Conservation (phyloP, 495 filamentous ascomycete species). For the Glutinoglossum americanum region DNA sequence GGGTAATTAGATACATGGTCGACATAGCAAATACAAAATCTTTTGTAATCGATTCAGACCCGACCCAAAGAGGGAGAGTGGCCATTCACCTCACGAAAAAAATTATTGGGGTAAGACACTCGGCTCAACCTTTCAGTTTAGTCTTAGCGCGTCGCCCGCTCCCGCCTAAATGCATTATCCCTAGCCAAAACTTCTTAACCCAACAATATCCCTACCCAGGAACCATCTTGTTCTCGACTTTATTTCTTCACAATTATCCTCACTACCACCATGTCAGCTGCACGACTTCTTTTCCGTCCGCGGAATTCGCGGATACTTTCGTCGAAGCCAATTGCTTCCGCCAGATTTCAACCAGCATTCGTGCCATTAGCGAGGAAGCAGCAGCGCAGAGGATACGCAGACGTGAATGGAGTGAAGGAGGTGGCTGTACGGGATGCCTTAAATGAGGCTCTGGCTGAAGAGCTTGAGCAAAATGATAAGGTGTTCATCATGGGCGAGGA, state of each 20-base stretch:
- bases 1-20: background rate
- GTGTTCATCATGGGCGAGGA: constrained; percentile 94
- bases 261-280: constrained; percentile 29
- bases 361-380: background rate
- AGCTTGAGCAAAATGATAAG: constrained; percentile 83
- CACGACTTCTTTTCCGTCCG: constrained; percentile 49
- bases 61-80: background rate
- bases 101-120: background rate
- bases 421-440: constrained; percentile 91
- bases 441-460: constrained; percentile 94
- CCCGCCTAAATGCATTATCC: background rate
- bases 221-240: background rate
- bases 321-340: constrained; percentile 27
- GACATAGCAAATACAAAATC: background rate
- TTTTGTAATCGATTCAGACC: background rate
- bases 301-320: constrained; percentile 57
- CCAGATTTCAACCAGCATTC: background rate
- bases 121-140: too few species aligned
- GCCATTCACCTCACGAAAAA: background rate
- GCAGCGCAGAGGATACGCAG: background rate
- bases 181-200: background rate
- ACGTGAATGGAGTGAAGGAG: constrained; percentile 47
- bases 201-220: background rate
- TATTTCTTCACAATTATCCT: constrained; percentile 16
- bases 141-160: background rate